Evolutionary conservation across 2,329 filamentous ascomycete genomes (phyloP).

Genomic region (Huntiella abstrusa): DNA sequence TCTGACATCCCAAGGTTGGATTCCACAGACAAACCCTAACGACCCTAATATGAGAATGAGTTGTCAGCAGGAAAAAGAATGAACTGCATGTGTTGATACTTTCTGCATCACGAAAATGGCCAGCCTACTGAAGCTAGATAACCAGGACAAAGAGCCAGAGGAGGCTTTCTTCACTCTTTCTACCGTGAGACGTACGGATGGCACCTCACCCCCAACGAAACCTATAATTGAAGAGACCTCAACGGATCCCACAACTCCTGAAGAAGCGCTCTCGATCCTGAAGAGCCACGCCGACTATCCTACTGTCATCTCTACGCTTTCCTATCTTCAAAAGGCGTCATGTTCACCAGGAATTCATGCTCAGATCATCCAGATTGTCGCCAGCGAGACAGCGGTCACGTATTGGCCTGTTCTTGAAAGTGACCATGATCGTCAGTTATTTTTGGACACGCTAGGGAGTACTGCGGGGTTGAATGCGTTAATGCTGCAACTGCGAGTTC

Average conservation of each 20-base stretch:
- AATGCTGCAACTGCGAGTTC: slow-evolving; percentile 44
- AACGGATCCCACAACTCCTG: slow-evolving; percentile 16
- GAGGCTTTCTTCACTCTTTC: slow-evolving; percentile 20
- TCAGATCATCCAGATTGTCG: slow-evolving; percentile 56
- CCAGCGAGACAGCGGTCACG: slow-evolving; percentile 57
- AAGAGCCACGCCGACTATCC: slow-evolving; percentile 44
- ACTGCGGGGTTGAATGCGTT: slow-evolving; percentile 63
- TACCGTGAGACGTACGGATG: not conserved
- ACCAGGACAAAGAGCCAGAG: slow-evolving; percentile 22
- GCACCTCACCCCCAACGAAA: not conserved
- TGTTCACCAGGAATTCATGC: not conserved
- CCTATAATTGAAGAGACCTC: not conserved
- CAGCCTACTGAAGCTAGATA: slow-evolving; percentile 31
- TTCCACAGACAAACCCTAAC: too few relatives aligned
- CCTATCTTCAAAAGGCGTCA: slow-evolving; percentile 23
- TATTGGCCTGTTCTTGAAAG: slow-evolving; percentile 50
- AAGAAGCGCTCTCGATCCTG: slow-evolving; percentile 40
- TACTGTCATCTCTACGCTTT: slow-evolving; percentile 31
- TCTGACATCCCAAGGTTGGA: too few relatives aligned
- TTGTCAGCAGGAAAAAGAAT: too few relatives aligned
- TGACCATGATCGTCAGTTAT: too few relatives aligned
- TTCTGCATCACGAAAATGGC: too few relatives aligned
- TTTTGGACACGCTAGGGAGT: slow-evolving; percentile 45
- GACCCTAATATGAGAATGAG: too few relatives aligned
- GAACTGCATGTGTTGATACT: too few relatives aligned